Conservation (phyloP, 805 yeast species). For the Lipomyces lipofer region DNA sequence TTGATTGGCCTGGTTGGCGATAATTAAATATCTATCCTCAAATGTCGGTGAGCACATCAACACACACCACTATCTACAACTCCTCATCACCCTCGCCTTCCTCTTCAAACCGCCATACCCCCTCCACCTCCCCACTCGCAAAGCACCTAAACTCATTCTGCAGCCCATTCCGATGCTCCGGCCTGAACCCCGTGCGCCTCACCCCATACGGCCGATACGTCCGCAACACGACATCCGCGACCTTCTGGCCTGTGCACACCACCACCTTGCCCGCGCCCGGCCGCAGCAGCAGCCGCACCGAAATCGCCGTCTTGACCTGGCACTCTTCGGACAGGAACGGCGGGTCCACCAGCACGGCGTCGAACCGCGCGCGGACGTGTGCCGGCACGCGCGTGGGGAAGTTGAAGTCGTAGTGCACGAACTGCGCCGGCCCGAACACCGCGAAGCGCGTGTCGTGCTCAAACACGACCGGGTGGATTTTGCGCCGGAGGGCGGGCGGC, state of each 20-base stretch:
- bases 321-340: constrained; percentile 83
- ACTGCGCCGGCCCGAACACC: constrained; percentile 63
- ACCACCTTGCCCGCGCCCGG: constrained; percentile 45
- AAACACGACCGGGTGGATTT: constrained; percentile 44
- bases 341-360: constrained; percentile 79
- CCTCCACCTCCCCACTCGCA: constrained; percentile 67
- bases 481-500: constrained; percentile 7
- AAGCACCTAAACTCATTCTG: constrained; percentile 88
- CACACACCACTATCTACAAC: not conserved
- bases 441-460: constrained; percentile 80
- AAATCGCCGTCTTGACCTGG: constrained; percentile 64
- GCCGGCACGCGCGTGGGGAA: constrained; percentile 63
- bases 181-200: constrained; percentile 58
- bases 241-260: constrained; percentile 89
- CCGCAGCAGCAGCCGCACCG: constrained; percentile 61
- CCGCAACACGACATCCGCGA: constrained; percentile 60
- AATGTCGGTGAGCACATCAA: too few relatives aligned
- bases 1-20: too few relatives aligned
- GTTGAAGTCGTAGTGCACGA: constrained; percentile 74
- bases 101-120: constrained; percentile 56
- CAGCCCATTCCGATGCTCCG: constrained; percentile 81
- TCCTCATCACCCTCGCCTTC: not conserved
- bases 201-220: constrained; percentile 64
- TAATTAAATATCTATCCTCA: too few relatives aligned
- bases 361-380: constrained; percentile 59